phyloP scores from a whole-genome alignment of 164 flowering plant species.

The Taxillus chinensis region DNA sequence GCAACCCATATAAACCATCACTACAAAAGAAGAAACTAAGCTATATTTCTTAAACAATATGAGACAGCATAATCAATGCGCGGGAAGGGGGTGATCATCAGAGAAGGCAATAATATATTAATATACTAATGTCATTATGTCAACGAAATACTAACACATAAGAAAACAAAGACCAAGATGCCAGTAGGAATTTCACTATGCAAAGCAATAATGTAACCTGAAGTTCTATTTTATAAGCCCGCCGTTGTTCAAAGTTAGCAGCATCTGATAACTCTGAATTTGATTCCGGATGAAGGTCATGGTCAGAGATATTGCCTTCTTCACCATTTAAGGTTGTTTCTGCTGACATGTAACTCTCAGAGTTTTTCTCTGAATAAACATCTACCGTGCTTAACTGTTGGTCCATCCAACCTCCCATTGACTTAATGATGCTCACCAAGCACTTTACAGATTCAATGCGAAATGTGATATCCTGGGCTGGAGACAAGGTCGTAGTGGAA shows the following conservation, averaged over 20 bases:
- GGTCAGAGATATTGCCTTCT: conserved; percentile 51
- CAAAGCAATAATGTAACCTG: conserved; percentile 44
- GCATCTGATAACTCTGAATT: conserved; percentile 71
- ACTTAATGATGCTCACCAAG: conserved; percentile 69
- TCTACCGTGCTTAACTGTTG: conserved; percentile 68
- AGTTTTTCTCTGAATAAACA: conserved; percentile 25
- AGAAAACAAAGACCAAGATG: no score
- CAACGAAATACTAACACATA: no score
- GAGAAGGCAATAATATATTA: neutral
- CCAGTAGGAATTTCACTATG: neutral
- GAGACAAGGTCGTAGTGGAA: conserved; percentile 76
- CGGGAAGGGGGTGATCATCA: neutral
- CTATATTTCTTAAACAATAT: neutral
- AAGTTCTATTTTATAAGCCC: conserved; percentile 82
- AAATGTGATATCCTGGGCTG: conserved; percentile 80
- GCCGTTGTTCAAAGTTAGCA: conserved; percentile 85
- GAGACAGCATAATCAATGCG: no score
- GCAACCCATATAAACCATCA: conserved; percentile 19
- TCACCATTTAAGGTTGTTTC: conserved; percentile 53
- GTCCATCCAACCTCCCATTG: conserved; percentile 98
- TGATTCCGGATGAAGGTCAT: conserved; percentile 63
- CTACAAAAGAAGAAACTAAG: conserved; percentile 2
- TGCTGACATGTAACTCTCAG: conserved; percentile 37
- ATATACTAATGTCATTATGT: no score
- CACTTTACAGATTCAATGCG: conserved; percentile 92